Evolutionary conservation across 2,329 filamentous ascomycete genomes (phyloP).

Genomic region (Talaromyces sp.): DNA sequence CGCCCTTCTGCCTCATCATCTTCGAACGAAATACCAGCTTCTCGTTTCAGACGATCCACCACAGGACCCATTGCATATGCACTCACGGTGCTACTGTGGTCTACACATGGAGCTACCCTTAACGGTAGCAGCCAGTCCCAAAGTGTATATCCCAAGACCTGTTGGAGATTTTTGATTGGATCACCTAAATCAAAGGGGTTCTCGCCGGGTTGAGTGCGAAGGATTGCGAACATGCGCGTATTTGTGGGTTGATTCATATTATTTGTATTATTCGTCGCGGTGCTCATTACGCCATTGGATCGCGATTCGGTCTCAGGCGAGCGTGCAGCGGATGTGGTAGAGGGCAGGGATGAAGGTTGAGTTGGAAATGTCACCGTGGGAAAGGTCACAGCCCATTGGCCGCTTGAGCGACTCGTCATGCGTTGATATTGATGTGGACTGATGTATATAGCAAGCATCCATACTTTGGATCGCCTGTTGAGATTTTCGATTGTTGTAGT

Average conservation of each 20-base stretch:
- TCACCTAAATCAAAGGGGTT: slow-evolving; percentile 80
- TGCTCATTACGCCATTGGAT: slow-evolving; percentile 4
- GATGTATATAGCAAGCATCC: slow-evolving; percentile 66
- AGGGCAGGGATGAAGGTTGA: slow-evolving; percentile 17
- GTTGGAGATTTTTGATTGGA: slow-evolving; percentile 63
- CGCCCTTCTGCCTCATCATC: neutral
- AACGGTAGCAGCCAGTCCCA: slow-evolving; percentile 79
- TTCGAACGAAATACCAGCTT: slow-evolving; percentile 28
- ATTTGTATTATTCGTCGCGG: slow-evolving; percentile 10
- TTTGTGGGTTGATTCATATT: slow-evolving; percentile 37
- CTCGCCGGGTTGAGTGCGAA: slow-evolving; percentile 66
- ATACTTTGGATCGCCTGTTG: slow-evolving; percentile 54
- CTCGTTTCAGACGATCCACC: slow-evolving; percentile 52
- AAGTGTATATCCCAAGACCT: slow-evolving; percentile 68
- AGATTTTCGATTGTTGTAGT: slow-evolving; percentile 80
- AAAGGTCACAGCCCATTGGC: slow-evolving; percentile 30
- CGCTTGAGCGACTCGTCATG: slow-evolving; percentile 28
- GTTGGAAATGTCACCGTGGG: slow-evolving; percentile 40
- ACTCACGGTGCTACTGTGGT: slow-evolving; percentile 60
- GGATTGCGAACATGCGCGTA: slow-evolving; percentile 69
- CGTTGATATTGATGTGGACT: slow-evolving; percentile 28
- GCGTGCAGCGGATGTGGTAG: neutral
- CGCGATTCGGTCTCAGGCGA: neutral
- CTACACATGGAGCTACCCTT: slow-evolving; percentile 65
- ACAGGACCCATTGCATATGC: slow-evolving; percentile 64